Conservation (phyloP, 768 basidiomycete species). For the Favolaschia claudopus region DNA sequence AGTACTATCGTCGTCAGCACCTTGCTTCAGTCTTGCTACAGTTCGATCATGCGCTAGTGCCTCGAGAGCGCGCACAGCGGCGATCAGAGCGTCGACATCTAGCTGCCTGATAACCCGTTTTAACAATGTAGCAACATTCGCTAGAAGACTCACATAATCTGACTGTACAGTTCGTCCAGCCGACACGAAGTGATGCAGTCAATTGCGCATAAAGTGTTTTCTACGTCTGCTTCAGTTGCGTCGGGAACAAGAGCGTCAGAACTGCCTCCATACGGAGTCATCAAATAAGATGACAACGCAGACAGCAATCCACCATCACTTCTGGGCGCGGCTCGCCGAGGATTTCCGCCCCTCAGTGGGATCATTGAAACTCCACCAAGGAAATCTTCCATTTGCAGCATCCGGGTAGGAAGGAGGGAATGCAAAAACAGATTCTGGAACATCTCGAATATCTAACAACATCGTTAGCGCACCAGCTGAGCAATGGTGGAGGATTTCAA, state of each 20-base stretch:
- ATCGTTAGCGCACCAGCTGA: constrained; percentile 2
- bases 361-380: constrained; percentile 94
- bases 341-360: constrained; percentile 80
- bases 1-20: constrained; percentile 63
- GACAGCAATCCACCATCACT: constrained; percentile 93
- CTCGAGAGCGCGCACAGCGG: constrained; percentile 86
- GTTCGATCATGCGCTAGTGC: constrained; percentile 91
- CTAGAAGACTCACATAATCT: constrained; percentile 76
- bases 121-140: not conserved
- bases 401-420: constrained; percentile 85
- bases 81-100: constrained; percentile 79
- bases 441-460: constrained; percentile 91
- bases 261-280: constrained; percentile 88
- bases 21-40: constrained; percentile 76
- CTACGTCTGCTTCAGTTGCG: constrained; percentile 90
- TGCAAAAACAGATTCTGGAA: constrained; percentile 96
- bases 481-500: constrained; percentile 19
- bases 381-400: constrained; percentile 99
- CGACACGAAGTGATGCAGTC: constrained; percentile 95
- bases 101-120: constrained; percentile 62
- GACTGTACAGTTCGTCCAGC: constrained; percentile 91
- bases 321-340: constrained; percentile 66
- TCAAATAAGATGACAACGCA: constrained; percentile 92
- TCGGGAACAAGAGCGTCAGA: constrained; percentile 82
- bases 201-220: constrained; percentile 93